Base-by-base conservation (phyloP, 768 basidiomycete species). In the Suillus sp. region DNA sequence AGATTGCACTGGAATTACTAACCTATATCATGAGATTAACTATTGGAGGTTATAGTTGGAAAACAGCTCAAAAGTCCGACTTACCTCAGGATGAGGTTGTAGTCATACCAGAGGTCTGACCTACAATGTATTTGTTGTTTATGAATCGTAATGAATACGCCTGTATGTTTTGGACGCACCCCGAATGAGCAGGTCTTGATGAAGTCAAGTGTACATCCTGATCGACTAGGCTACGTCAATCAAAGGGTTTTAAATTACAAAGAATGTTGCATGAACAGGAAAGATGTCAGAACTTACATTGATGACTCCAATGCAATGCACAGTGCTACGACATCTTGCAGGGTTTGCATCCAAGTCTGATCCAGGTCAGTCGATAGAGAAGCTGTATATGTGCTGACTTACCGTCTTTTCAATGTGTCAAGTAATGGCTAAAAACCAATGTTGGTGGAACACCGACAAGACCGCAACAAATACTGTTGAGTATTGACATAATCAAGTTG, bases 401-500 rank as follows among this genome's bases (percentile, higher is more conserved):
- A 67, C 61, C 14, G 77, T 78, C 68, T 77, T 77, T 48, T 66
- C 66, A 48, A 72, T 11, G 53, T 25, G 62, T 77, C 75, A 61
- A 75, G n/a, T 73, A 68, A 61, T 76, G 74, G 58, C 72, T n/a
- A n/a, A 59, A 70, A 54, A 76, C 27, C 6, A 27, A 34, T 34
- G 76, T 76, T 61, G 14, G 25, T 16, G 25, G 25, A 50, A 27
- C 25, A 6, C 25, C 16, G 6, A 48, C 40, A 69, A 54, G 32
- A 34, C 8, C 6, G 32, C 32, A n/a, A 60, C 79, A 65, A 67
- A 80, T 88, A 89, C 78, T 92, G 90, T 8, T 91, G 75, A 1
- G 92, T 74, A 68, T 92, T 91, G 68, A 93, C 80, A 65, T 92
- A 90, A 58, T 92, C 91, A 30, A 90, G 72, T 51, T 91, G 87